Evolutionary conservation across 2,329 filamentous ascomycete species (phyloP).

Genomic region (Aspergillus terreus): DNA sequence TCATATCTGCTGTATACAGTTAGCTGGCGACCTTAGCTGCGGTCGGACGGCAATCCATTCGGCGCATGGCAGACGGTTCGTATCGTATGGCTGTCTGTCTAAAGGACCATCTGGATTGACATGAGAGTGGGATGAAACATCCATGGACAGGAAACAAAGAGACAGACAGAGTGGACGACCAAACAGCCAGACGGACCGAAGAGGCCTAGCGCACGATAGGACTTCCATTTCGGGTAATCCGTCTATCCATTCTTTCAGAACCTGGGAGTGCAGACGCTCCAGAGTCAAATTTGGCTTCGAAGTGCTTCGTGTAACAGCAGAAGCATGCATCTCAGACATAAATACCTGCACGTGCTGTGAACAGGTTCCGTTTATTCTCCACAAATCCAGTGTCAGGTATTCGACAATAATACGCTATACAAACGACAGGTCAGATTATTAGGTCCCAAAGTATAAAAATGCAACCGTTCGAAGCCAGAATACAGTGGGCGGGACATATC

Average conservation of each 20-base stretch:
- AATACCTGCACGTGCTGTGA: too few relatives aligned
- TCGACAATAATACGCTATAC: neutral
- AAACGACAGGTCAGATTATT: neutral
- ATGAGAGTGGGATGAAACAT: neutral
- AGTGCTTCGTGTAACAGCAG: too few relatives aligned
- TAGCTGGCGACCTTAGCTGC: neutral
- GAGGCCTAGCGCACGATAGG: too few relatives aligned
- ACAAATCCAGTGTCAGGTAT: neutral
- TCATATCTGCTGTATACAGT: neutral
- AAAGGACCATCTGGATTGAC: too few relatives aligned
- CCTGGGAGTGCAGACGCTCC: too few relatives aligned
- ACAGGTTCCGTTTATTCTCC: neutral
- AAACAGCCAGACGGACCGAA: too few relatives aligned
- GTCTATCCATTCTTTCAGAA: too few relatives aligned
- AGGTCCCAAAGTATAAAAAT: neutral
- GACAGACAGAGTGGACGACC: neutral
- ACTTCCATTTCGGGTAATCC: too few relatives aligned
- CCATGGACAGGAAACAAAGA: neutral
- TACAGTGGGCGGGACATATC: neutral
- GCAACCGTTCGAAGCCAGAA: neutral
- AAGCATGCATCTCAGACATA: too few relatives aligned
- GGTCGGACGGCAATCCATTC: neutral
- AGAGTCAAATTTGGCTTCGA: too few relatives aligned
- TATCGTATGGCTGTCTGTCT: too few relatives aligned
- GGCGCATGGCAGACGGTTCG: too few relatives aligned